Conservation (phyloP, 495 filamentous ascomycete species). For the Jackrogersella minutella region DNA sequence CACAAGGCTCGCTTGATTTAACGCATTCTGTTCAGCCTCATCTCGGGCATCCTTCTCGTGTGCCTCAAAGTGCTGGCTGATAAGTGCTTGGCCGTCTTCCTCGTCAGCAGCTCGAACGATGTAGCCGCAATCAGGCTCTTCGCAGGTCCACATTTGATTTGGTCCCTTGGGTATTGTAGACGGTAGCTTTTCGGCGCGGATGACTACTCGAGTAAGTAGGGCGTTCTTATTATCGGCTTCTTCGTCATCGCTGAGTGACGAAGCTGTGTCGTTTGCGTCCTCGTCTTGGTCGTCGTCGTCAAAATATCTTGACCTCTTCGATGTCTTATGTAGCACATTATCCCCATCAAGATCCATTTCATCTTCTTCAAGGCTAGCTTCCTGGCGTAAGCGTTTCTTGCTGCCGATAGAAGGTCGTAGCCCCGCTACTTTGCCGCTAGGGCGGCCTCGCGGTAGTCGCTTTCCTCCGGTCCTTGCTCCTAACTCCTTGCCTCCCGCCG, state of each 20-base stretch:
- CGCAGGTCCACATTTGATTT: slow-evolving; percentile 74
- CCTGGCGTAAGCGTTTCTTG: slow-evolving; percentile 46
- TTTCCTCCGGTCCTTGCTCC: slow-evolving; percentile 31
- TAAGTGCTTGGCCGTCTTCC: slow-evolving; percentile 63
- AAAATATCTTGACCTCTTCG: slow-evolving; percentile 44
- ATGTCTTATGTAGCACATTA: slow-evolving; percentile 44
- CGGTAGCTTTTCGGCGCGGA: slow-evolving; percentile 55
- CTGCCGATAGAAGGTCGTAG: slow-evolving; percentile 45
- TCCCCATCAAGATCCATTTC: slow-evolving; percentile 48
- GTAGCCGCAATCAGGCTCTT: slow-evolving; percentile 70
- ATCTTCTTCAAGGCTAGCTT: slow-evolving; percentile 37
- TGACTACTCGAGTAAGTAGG: slow-evolving; percentile 46
- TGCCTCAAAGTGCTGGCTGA: slow-evolving; percentile 68
- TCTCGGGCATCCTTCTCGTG: slow-evolving; percentile 72
- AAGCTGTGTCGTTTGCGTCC: slow-evolving; percentile 44
- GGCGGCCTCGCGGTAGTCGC: slow-evolving; percentile 37
- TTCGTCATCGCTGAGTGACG: slow-evolving; percentile 51
- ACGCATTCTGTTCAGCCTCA: slow-evolving; percentile 57
- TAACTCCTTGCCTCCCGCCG: slow-evolving; percentile 30
- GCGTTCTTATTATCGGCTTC: slow-evolving; percentile 32
- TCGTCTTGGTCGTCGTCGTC: slow-evolving; percentile 46
- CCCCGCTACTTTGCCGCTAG: slow-evolving; percentile 45
- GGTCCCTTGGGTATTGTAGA: slow-evolving; percentile 59
- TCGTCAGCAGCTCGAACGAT: slow-evolving; percentile 67
- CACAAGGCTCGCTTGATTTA: slow-evolving; percentile 8